phyloP scores from a whole-genome alignment of 2,329 filamentous ascomycete species.

The Fonsecaea erecta region DNA sequence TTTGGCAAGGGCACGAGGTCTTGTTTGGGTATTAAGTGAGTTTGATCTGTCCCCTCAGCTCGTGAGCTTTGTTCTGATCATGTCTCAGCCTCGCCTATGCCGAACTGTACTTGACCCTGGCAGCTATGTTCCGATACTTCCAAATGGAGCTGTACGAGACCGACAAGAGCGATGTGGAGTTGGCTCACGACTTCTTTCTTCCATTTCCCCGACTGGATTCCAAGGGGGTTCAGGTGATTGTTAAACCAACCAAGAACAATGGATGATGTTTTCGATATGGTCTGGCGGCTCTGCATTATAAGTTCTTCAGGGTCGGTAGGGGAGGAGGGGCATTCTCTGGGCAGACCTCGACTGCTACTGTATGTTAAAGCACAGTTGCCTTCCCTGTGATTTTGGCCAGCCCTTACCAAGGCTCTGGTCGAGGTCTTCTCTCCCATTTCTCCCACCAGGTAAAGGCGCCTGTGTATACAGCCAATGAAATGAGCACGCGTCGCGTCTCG shows the following conservation, averaged over 20 bases:
- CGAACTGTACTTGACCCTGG: conserved; percentile 40
- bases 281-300: not conserved
- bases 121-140: conserved; percentile 34
- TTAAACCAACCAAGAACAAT: conserved; percentile 1
- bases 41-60: not conserved
- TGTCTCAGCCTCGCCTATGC: conserved; percentile 35
- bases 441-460: not conserved
- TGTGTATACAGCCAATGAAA: too few relatives aligned
- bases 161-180: conserved; percentile 29
- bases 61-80: not conserved
- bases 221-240: conserved; percentile 37
- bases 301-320: too few relatives aligned
- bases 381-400: too few relatives aligned
- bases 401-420: too few relatives aligned
- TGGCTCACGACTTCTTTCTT: conserved; percentile 31
- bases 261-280: not conserved
- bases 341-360: not conserved
- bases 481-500: too few relatives aligned
- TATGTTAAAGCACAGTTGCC: not conserved
- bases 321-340: too few relatives aligned
- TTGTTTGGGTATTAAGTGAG: conserved; percentile 43
- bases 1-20: conserved; percentile 45
- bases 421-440: not conserved
- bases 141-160: conserved; percentile 36
- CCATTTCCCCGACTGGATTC: conserved; percentile 36